Percentiles rank a stretch among this genome's conserved stretches.
Conservation (phyloP, 2,329 filamentous ascomycete genomes). For the Colletotrichum sp. region DNA sequence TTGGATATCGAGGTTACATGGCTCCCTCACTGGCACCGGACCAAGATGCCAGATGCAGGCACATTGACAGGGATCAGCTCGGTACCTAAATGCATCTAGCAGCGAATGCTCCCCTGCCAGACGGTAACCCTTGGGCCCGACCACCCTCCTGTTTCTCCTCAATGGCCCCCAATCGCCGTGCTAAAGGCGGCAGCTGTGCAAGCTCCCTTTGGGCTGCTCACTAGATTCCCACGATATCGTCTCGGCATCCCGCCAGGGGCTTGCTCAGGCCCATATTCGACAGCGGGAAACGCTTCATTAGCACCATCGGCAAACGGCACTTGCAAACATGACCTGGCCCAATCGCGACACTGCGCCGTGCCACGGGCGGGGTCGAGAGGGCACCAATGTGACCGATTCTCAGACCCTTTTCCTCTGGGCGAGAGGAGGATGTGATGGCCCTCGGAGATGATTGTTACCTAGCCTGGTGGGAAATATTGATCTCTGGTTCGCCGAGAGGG, state of each 20-base stretch:
- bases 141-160: neutral
- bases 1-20: constrained; percentile 14
- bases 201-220: neutral
- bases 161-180: neutral
- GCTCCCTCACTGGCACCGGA: constrained; percentile 14
- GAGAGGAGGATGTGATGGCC: neutral
- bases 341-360: constrained; percentile 5
- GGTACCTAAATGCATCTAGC: neutral
- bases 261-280: neutral
- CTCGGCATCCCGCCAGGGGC: neutral
- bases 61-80: constrained; percentile 4
- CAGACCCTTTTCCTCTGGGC: neutral
- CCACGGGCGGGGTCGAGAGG: constrained; percentile 1
- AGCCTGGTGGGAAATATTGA: neutral
- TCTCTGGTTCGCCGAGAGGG: neutral
- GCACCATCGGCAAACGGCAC: constrained; percentile 2
- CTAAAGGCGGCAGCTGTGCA: neutral
- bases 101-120: neutral
- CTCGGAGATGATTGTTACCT: constrained; percentile 3
- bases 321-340: neutral
- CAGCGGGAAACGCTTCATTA: neutral
- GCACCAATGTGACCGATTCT: neutral
- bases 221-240: neutral
- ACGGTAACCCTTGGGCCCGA: neutral
- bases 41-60: constrained; percentile 15